Conservation (phyloP, 2,329 filamentous ascomycete genomes). For the Fusarium sulawesiense region DNA sequence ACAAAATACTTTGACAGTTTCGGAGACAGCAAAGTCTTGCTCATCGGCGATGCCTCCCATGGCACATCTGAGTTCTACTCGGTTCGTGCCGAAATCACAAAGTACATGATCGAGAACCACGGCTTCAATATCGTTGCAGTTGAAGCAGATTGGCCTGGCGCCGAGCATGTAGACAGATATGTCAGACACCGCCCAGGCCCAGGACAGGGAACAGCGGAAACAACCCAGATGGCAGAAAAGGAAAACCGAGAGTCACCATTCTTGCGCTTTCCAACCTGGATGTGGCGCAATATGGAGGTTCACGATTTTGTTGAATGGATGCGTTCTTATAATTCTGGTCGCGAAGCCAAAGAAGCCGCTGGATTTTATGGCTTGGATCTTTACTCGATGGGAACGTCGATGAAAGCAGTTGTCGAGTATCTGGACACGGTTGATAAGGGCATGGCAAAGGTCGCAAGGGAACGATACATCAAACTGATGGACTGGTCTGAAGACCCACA, state of each 20-base stretch:
- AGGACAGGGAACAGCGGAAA: slow-evolving; percentile 18
- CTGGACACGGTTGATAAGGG: slow-evolving; percentile 27
- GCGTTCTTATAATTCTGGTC: slow-evolving; percentile 20
- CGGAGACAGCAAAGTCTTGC: slow-evolving; percentile 21
- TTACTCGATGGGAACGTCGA: slow-evolving; percentile 31
- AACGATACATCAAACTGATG: slow-evolving; percentile 20
- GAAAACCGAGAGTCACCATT: slow-evolving; percentile 22
- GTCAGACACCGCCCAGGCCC: slow-evolving; percentile 13
- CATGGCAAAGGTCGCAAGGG: slow-evolving; percentile 29
- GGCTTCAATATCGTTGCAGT: slow-evolving; percentile 31
- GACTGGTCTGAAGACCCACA: slow-evolving; percentile 28
- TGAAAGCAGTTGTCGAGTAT: slow-evolving; percentile 28
- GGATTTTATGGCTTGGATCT: slow-evolving; percentile 28
- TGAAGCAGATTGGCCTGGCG: slow-evolving; percentile 32
- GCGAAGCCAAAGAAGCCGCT: background rate
- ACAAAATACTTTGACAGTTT: slow-evolving; percentile 24
- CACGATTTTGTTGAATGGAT: slow-evolving; percentile 32
- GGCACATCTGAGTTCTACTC: slow-evolving; percentile 30
- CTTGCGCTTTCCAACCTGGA: slow-evolving; percentile 27
- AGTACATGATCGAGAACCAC: slow-evolving; percentile 31
- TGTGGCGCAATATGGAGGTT: slow-evolving; percentile 36
- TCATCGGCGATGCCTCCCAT: slow-evolving; percentile 28
- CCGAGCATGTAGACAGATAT: slow-evolving; percentile 29
- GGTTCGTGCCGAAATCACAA: slow-evolving; percentile 29
- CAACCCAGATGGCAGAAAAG: slow-evolving; percentile 15